Base-by-base conservation (phyloP, 768 basidiomycete genomes). In the Phanerochaete sordida region DNA sequence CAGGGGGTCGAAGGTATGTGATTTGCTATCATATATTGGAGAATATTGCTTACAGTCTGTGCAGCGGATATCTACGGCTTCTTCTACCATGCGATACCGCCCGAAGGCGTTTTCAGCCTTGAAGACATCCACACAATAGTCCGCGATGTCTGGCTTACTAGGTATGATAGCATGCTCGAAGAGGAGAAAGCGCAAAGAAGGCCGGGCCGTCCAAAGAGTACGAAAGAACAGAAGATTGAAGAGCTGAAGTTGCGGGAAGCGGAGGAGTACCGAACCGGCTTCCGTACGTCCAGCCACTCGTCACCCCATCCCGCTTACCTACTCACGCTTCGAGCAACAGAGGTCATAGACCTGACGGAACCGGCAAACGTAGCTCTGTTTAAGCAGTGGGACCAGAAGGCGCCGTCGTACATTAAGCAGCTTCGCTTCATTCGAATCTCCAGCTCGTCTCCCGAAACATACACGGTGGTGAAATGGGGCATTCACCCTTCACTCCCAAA, bases 301-400 rank as follows among this genome's bases (percentile, higher is more conserved):
- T 30, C 19, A 47, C 37, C 51, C 50, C 52, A 30, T 37, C 39
- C 28, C 39, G 27, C 48, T 45, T 66, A 7, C 56, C 56, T 39
- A 31, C 8, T 35, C 6, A 57, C 35, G 23, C 26, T 15, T 35
- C 60, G 58, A 52, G 43, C 58, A 49, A 50, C 69, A 93, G 92
- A 94, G 76, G 79, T 93, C 33, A 81, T 85, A 7, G 92, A 94
- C 72, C 78, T 94, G 27, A 93, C 90, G 0, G 84, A 93, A 63
- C 71, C 76, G n/a, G 70, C 77, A 11, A 93, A 83, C 16, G 86
- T 90, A 39, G 80, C 81, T 28, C 75, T 93, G 3, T 91, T 92
- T 70, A 81, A 88, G 43, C 74, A 75, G 59, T 94, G 92, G 92
- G 89, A 93, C 66, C 86, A 89, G 64, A 84, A 82, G 60, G 89